Percentiles rank a stretch among this genome's conserved stretches.
Evolutionary conservation across 495 filamentous ascomycete species (phyloP).

Genomic region (Niebla homalea): DNA sequence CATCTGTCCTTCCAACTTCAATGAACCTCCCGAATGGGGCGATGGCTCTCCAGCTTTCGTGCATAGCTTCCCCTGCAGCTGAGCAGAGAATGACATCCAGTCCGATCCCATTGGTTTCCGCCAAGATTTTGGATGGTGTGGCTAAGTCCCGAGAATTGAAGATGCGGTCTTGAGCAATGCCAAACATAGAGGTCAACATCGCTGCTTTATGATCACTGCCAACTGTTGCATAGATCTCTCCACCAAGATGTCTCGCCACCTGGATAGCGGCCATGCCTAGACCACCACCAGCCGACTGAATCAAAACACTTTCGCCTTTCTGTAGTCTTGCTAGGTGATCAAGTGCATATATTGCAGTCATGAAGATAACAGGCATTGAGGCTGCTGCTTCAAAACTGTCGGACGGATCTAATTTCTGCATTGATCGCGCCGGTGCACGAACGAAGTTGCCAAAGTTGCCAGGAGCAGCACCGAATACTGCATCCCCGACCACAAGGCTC

Average conservation of each 20-base stretch:
- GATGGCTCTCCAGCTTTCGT: constrained; percentile 8
- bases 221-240: constrained; percentile 34
- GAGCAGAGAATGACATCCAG: constrained; percentile 10
- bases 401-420: constrained; percentile 3
- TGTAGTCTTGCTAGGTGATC: constrained; percentile 3
- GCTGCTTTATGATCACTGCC: constrained; percentile 5
- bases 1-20: constrained; percentile 13
- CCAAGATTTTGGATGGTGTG: neutral
- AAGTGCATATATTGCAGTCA: constrained; percentile 8
- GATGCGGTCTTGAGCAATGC: constrained; percentile 12
- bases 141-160: constrained; percentile 2
- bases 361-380: constrained; percentile 6
- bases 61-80: constrained; percentile 5
- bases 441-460: constrained; percentile 10
- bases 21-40: constrained; percentile 15
- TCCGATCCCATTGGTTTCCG: neutral
- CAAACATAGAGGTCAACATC: constrained; percentile 3
- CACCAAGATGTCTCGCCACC: constrained; percentile 36
- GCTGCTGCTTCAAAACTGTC: constrained; percentile 8
- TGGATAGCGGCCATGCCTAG: constrained; percentile 44
- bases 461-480: constrained; percentile 4
- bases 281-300: constrained; percentile 39
- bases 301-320: constrained; percentile 32
- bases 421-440: constrained; percentile 5
- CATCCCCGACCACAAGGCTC: constrained; percentile 4